Base-by-base conservation (phyloP, 352 stramenopile species). In the Thraustochytrium striatum region DNA sequence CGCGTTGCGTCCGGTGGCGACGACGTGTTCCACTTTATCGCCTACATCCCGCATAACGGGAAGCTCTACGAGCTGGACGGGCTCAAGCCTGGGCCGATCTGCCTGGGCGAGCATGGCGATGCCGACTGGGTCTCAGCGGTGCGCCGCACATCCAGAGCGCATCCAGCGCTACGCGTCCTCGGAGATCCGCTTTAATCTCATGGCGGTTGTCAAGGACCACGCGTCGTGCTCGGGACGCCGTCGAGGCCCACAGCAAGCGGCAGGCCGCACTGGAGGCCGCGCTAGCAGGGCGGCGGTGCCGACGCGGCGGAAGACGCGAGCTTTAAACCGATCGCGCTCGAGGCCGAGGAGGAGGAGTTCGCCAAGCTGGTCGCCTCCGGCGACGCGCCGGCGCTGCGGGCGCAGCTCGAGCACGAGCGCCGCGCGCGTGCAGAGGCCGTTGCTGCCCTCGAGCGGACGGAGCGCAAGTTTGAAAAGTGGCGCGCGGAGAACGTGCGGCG, bases 161-260 rank as follows among this genome's bases (percentile, higher is more conserved):
- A 98, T 98, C 61, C 86, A 94, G 30, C 36, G 25, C 32, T 96
- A 96, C 82, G 86, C 86, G 36, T 65, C 86, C 2, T 89, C 87
- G 32, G 92, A 97, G 85, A 97, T 98, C 82, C 93, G 96, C 83
- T 98, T 98, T 85, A 98, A 98, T 85, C 85, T 98, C 41, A 91
- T 98, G 83, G 93, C 91, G 19, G 87, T 98, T 30, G 88, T 97
- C 39, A 93, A 93, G 72, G 87, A 91, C 81, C 81, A 85, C 82
- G 84, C 16, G 72, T 84, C 28, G 79, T 73, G 33, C 53, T 84
- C 19, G 84, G 30, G 79, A 84, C 52, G 81, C 83, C 13, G 79
- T 53, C 5, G 83, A 88, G 57, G 75, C 72, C 30, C 80, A 65
- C 39, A 72, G 84, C 44, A 33, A 80, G 7, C 21, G 44, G 2